Evolutionary conservation across 2,329 filamentous ascomycete species (phyloP), one percentile per base, ranked within the genome.

Genomic region (Colletotrichum echinochloae): DNA sequence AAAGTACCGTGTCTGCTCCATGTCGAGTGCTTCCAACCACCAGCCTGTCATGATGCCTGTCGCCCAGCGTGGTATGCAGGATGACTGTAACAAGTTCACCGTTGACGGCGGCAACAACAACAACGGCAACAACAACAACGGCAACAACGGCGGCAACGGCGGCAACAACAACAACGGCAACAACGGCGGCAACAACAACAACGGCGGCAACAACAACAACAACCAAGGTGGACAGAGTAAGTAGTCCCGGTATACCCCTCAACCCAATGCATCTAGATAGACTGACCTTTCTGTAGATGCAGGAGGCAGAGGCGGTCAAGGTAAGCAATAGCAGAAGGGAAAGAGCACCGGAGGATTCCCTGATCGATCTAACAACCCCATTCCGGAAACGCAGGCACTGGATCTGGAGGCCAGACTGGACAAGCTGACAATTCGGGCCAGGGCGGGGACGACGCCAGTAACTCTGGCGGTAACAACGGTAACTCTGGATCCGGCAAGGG

Each of bases 31-130:
- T n/a, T 82, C 88, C 74, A 92, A 91, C 83, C 90, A 92, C 76
- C 89, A 91, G 81, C 88, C 88, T 66, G 88, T 90, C 12, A 77
- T 90, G 65, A 91, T 91, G 89, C 88, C 89, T 61, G 86, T 91
- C 63, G 89, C 90, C 65, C 89, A 91, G 81, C 87, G 90, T 78
- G 90, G 90, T 79, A 83, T 87, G 55, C 89, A 91, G 77, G 90
- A 92, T 75, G 89, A 91, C 77, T 91, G 89, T 60, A 76, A 75
- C 67, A 74, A 74, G 52, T 76, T 74, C 55, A 72, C 60, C 12
- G 74, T 71, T 54, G 70, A 61, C 30, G 75, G 72, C 4, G 59
- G 70, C 28, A 74, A 77, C 51, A 75, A 74, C 1, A 75, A 72
- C 52, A 71, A 70, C 18, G 66, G 70, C 5, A 68, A 69, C n/a